Evolutionary conservation across 352 stramenopile genomes (phyloP), one percentile per base, ranked within the genome.

Genomic region (Globisporangium perplexum): DNA sequence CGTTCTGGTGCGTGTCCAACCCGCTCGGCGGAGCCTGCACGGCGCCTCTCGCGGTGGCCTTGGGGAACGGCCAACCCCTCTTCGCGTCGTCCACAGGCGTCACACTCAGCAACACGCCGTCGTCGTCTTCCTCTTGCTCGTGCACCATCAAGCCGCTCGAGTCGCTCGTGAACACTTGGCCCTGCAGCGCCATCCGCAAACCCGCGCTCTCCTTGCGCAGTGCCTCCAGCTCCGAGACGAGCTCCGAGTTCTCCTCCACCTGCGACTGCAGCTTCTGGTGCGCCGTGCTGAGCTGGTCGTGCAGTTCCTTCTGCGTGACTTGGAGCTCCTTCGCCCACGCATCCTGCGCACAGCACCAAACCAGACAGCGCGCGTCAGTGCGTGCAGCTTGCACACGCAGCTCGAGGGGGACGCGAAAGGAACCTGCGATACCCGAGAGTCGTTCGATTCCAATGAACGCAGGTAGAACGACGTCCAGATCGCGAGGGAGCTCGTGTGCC

Each of bases 391-490:
- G 20, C 7, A 11, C n/a, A 39, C 28, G n/a, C 24, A 50, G 41
- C 35, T 31, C 18, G 39, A 28, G 46, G 51, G 17, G 59, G 53
- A 33, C 61, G 62, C 53, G 42, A 53, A 74, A 70, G 56, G 64
- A 69, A 88, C 69, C 68, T 87, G 65, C 24, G 70, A 72, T 88
- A 90, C 77, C 74, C 74, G 65, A 62, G 74, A 86, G 61, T 88
- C 79, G 68, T 85, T 88, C 53, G 74, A 85, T 68, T 90, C 80
- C 55, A 95, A 65, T 24, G 84, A 86, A 4, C 84, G 82, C 58
- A 95, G 66, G 65, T 95, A 95, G 53, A 95, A 93, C 6, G 69
- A 59, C 24, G 79, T 81, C 84, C 84, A 95, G 53, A 93, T 88
- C 18, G 71, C 71, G 39, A 95, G 54, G 3, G 80, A 87, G 50